Conservation (phyloP, 2,329 filamentous ascomycete species). For the Dactylellina sp. region DNA sequence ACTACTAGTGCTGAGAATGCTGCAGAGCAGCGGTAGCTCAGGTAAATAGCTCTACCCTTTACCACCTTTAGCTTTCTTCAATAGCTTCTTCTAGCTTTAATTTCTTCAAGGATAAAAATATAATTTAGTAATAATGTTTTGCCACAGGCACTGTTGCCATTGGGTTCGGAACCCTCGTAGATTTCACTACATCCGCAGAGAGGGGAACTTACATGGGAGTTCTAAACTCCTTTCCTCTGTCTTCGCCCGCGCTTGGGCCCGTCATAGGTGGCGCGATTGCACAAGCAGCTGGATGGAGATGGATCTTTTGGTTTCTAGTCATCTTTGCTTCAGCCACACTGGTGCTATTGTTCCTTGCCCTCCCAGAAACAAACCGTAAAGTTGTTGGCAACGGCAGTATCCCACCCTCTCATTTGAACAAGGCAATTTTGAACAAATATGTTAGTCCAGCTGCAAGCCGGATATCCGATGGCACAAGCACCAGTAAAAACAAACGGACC, state of each 20-base stretch:
- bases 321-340: constrained; percentile 64
- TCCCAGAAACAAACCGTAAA: constrained; percentile 72
- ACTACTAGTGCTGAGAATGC: constrained; percentile 71
- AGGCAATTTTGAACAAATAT: constrained; percentile 61
- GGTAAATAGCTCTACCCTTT: constrained; percentile 14
- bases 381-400: constrained; percentile 74
- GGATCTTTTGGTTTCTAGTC: constrained; percentile 76
- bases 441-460: constrained; percentile 22
- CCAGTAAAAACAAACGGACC: constrained; percentile 62
- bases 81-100: no score
- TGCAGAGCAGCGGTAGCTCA: constrained; percentile 75
- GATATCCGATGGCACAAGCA: neutral
- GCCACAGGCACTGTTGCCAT: constrained; percentile 74
- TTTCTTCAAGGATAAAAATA: no score
- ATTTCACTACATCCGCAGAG: constrained; percentile 76
- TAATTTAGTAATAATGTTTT: neutral
- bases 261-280: constrained; percentile 74
- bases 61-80: no score
- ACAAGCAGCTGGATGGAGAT: constrained; percentile 75
- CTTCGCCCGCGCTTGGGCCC: constrained; percentile 68
- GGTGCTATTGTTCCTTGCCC: constrained; percentile 69
- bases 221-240: constrained; percentile 71
- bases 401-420: constrained; percentile 68
- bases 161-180: constrained; percentile 77
- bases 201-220: constrained; percentile 79